Evolutionary conservation across 2,329 filamentous ascomycete genomes (phyloP), one percentile per base, ranked within the genome.

Genomic region (Didymella pomorum): DNA sequence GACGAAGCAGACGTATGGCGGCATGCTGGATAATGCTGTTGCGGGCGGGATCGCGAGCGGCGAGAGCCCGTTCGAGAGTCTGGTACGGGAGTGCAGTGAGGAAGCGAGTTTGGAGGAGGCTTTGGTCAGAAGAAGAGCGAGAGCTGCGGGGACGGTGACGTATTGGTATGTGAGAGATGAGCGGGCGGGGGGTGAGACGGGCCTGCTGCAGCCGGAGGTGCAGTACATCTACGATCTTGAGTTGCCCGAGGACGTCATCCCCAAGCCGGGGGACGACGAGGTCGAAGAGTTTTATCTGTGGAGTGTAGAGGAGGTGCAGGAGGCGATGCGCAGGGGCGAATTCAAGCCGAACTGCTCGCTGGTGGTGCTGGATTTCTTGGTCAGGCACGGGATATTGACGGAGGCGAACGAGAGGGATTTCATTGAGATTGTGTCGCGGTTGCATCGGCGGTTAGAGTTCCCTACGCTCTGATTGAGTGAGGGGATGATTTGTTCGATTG

Each of bases 1-100:
- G 49, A 85, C 82, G 58, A 99, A 98, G 81, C 87, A 91, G 65
- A 97, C 93, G 0, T 99, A 94, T 72, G 89, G 90, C 0, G 85
- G 90, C n/a, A 93, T 97, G 82, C 82, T 99, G 65, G 95, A 99
- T 77, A 99, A 98, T 76, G 93, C 93, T 1, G 95, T 96, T 7
- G 95, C 93, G 0, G 91, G 91, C 3, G 91, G 92, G 0, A 88
- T 98, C 66, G 88, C 89, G 74, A 91, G 91, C 0, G 90, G 89
- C 14, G 93, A 97, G 75, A 83, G 83, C 21, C 90, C 91, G 0
- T 89, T 93, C 47, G 92, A 94, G 72, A 92, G 90, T 74, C 80
- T 97, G 51, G 84, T 97, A 20, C 87, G 94, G 52, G 95, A 99
- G 78, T 89, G 89, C 3, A 88, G 88, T 63, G 95, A 99, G 78